A percentile compares a stretch with the other conserved stretches of the same genome.
Conservation (phyloP, 139 green algal genomes). For the Dunaliella primolecta region DNA sequence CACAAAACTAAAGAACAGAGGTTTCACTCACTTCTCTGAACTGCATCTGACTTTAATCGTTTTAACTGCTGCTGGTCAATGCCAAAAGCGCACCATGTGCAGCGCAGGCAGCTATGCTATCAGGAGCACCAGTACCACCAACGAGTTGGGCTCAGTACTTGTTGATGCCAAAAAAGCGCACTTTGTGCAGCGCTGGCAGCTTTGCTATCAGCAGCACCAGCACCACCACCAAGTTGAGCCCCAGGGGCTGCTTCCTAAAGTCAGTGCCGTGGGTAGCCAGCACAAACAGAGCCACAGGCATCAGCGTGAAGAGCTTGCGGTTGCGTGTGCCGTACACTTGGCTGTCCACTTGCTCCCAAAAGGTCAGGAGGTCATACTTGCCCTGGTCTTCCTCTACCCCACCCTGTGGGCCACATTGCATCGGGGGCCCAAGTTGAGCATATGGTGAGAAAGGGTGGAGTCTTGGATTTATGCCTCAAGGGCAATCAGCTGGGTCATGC, state of each 20-base stretch:
- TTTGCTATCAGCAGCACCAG: conserved; percentile 82
- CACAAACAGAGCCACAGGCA: conserved; percentile 81
- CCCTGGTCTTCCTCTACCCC: conserved; percentile 64
- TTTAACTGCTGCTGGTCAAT: too few species aligned
- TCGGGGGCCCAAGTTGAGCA: conserved; percentile 4
- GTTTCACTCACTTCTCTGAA: too few species aligned
- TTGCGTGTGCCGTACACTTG: conserved; percentile 68
- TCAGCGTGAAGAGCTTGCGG: conserved; percentile 83
- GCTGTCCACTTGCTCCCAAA: conserved; percentile 85
- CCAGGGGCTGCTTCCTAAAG: conserved; percentile 79
- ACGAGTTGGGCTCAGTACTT: conserved; percentile 40
- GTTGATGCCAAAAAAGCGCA: conserved; percentile 49
- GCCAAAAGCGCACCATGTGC: too few species aligned
- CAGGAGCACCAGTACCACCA: not conserved
- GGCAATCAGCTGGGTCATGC: too few species aligned
- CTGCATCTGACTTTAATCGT: too few species aligned
- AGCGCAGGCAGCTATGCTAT: not conserved
- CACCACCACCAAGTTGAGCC: conserved; percentile 79
- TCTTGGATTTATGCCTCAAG: too few species aligned
- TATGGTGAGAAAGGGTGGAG: too few species aligned
- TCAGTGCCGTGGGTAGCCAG: conserved; percentile 82
- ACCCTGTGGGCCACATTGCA: not conserved
- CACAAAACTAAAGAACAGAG: too few species aligned
- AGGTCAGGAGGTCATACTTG: conserved; percentile 81
- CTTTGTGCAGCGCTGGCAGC: conserved; percentile 80